Percentiles rank a stretch among this genome's conserved stretches.
phyloP scores from a whole-genome alignment of 2,329 filamentous ascomycete genomes.

The Fusarium acutatum region DNA sequence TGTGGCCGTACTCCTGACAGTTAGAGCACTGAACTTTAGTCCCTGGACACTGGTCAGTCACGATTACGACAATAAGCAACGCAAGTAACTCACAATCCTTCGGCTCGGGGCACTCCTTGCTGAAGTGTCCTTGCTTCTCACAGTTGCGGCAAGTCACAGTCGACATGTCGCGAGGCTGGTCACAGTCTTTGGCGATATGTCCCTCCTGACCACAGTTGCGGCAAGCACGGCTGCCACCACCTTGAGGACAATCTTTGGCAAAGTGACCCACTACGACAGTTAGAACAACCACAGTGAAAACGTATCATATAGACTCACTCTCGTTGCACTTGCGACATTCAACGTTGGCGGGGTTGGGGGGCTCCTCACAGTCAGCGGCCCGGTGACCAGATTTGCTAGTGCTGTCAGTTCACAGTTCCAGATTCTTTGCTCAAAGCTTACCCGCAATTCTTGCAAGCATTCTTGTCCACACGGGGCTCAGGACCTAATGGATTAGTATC shows the following conservation, averaged over 20 bases:
- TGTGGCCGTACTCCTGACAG: slow-evolving; percentile 51
- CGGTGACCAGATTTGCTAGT: slow-evolving; percentile 60
- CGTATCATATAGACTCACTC: slow-evolving; percentile 54
- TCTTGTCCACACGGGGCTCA: slow-evolving; percentile 68
- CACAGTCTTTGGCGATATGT: slow-evolving; percentile 63
- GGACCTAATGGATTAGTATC: slow-evolving; percentile 54
- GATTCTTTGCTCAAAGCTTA: slow-evolving; percentile 35
- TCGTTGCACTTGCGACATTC: slow-evolving; percentile 73
- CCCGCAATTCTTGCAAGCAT: slow-evolving; percentile 75
- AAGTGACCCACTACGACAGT: slow-evolving; percentile 64
- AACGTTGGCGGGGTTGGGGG: slow-evolving; percentile 68
- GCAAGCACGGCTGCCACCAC: slow-evolving; percentile 62
- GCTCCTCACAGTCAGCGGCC: slow-evolving; percentile 62
- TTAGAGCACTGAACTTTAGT: slow-evolving; percentile 52
- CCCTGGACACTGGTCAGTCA: slow-evolving; percentile 43
- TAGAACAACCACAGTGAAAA: neutral
- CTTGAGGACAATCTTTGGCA: slow-evolving; percentile 70
- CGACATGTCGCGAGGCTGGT: slow-evolving; percentile 54
- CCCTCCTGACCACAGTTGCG: slow-evolving; percentile 72
- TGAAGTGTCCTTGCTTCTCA: slow-evolving; percentile 66
- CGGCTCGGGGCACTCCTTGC: slow-evolving; percentile 70
- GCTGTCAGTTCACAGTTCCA: slow-evolving; percentile 12
- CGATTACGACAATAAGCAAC: neutral
- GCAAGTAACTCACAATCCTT: slow-evolving; percentile 47
- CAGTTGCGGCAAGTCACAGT: slow-evolving; percentile 69